Conservation (phyloP, 495 filamentous ascomycete species). For the Amphirosellinia nigrospora region DNA sequence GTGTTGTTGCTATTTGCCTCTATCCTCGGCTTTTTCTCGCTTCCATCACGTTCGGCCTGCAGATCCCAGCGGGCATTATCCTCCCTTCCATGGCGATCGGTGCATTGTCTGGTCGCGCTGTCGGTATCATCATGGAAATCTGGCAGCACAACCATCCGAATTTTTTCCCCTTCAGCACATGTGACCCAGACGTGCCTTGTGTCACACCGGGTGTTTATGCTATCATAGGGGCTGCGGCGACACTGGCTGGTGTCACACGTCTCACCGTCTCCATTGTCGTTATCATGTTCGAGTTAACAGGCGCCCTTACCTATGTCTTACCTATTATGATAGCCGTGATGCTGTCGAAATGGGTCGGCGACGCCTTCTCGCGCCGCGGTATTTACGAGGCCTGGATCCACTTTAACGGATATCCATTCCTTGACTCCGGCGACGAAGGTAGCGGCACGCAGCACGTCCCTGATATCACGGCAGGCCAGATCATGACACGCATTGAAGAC, state of each 20-base stretch:
- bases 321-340: conserved; percentile 99
- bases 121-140: conserved; percentile 87
- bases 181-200: conserved; percentile 87
- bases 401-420: conserved; percentile 93
- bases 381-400: conserved; percentile 99
- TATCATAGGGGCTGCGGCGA: conserved; percentile 95
- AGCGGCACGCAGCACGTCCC: conserved; percentile 64
- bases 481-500: conserved; percentile 94
- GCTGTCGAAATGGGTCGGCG: conserved; percentile 97
- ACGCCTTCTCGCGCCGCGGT: conserved; percentile 90
- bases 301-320: conserved; percentile 93
- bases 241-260: conserved; percentile 92
- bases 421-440: conserved; percentile 88
- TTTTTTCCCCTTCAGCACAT: conserved; percentile 77
- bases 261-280: conserved; percentile 98
- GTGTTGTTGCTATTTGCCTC: conserved; percentile 80
- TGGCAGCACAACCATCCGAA: conserved; percentile 81
- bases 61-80: conserved; percentile 95
- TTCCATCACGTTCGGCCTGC: conserved; percentile 91
- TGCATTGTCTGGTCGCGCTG: conserved; percentile 86
- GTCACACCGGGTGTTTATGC: conserved; percentile 95
- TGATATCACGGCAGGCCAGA: conserved; percentile 79
- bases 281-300: conserved; percentile 99
- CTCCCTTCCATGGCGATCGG: conserved; percentile 98
- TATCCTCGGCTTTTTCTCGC: conserved; percentile 84